A percentile compares a stretch with the other conserved stretches of the same genome.
Conservation (phyloP, 2,329 filamentous ascomycete genomes). For the Aureobasidium namibiae region DNA sequence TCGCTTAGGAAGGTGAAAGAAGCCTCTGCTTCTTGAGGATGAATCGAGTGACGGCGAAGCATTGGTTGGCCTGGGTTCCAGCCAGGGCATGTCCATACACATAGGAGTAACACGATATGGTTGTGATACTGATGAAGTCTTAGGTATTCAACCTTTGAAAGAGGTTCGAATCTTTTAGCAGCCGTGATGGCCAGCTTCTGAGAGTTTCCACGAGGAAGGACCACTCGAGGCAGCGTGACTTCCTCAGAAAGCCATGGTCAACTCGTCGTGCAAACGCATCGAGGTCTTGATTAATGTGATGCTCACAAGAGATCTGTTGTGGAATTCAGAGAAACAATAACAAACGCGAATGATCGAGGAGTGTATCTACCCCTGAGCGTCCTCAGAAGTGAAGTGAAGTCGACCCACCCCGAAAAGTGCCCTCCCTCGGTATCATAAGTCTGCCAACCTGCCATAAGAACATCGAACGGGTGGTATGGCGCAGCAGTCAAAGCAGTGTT, state of each 20-base stretch:
- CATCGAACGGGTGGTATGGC: neutral
- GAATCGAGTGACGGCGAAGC: neutral
- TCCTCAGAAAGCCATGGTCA: neutral
- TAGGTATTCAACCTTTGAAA: neutral
- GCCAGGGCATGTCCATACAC: neutral
- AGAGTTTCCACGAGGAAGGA: neutral
- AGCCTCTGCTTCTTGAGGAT: neutral
- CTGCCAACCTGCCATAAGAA: neutral
- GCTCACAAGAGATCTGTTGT: neutral
- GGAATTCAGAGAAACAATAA: neutral
- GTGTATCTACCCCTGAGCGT: neutral
- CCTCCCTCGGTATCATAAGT: too few species aligned
- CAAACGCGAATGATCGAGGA: too few species aligned
- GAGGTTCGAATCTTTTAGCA: neutral
- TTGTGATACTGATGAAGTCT: neutral
- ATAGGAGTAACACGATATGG: neutral
- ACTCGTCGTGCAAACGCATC: neutral
- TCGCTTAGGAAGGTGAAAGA: conserved; percentile 8
- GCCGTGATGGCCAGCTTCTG: neutral
- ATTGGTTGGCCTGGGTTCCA: neutral
- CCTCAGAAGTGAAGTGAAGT: neutral
- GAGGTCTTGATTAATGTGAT: neutral
- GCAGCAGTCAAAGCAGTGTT: neutral
- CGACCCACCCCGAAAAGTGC: rapidly evolving
- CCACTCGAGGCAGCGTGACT: neutral